Conservation (phyloP, 2,329 filamentous ascomycete species). For the Xylaria sp. region DNA sequence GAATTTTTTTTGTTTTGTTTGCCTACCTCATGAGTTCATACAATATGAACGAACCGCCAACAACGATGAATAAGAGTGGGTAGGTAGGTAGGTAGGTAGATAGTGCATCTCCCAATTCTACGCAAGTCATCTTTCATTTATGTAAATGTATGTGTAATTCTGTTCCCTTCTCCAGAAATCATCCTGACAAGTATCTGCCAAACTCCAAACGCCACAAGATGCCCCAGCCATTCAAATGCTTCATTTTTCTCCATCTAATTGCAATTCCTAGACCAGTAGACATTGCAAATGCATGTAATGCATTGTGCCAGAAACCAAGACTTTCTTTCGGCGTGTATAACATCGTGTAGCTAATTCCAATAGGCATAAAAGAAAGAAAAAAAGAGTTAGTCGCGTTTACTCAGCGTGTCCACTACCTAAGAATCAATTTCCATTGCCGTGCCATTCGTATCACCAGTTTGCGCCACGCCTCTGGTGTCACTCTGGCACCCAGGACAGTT, state of each 20-base stretch:
- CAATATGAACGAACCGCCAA: constrained; percentile 5
- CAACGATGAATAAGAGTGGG: neutral
- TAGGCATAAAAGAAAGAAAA: neutral
- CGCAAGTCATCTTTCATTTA: constrained; percentile 6
- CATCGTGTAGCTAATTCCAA: neutral
- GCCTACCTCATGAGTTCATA: neutral
- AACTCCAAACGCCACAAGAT: constrained; percentile 28
- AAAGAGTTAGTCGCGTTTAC: no score
- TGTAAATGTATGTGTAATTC: neutral
- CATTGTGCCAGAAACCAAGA: neutral
- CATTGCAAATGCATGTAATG: neutral
- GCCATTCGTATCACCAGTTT: constrained; percentile 46
- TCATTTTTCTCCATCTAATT: constrained; percentile 9
- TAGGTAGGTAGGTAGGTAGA: neutral
- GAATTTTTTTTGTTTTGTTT: neutral
- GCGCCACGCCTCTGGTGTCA: constrained; percentile 52
- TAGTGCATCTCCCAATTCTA: neutral
- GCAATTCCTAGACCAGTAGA: constrained; percentile 9
- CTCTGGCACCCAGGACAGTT: constrained; percentile 93
- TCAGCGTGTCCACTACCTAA: constrained; percentile 28
- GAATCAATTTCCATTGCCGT: constrained; percentile 61
- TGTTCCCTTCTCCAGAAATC: constrained; percentile 13
- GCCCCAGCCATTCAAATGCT: constrained; percentile 32
- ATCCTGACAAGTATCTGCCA: constrained; percentile 1
- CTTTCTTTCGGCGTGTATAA: neutral